Evolutionary conservation across 306 rosid species (phyloP).

Genomic region (Aeschynomene evenia): DNA sequence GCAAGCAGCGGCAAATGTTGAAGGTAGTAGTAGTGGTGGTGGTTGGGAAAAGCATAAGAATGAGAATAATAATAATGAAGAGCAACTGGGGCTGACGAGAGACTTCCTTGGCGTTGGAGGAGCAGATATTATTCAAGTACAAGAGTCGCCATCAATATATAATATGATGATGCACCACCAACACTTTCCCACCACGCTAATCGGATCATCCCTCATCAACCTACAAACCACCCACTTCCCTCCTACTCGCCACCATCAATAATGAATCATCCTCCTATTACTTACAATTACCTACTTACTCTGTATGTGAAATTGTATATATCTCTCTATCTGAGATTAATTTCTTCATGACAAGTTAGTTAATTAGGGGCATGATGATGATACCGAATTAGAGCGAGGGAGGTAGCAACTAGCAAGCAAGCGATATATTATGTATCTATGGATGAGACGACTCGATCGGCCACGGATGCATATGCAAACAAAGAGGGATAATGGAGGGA

Average conservation of each 20-base stretch:
- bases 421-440: no score
- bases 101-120: constrained; percentile 85
- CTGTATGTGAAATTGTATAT: not conserved
- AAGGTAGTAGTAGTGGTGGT: no score
- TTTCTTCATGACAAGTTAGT: not conserved
- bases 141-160: constrained; percentile 47
- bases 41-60: no score
- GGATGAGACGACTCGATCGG: constrained; percentile 31
- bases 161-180: no score
- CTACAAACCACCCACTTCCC: no score
- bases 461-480: constrained; percentile 20
- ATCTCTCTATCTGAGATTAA: no score
- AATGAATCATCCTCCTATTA: no score
- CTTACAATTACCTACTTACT: no score
- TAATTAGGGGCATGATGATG: not conserved
- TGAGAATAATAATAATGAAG: constrained; percentile 14
- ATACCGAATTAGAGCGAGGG: constrained; percentile 25
- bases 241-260: no score
- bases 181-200: no score
- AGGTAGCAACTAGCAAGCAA: no score
- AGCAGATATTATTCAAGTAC: constrained; percentile 30
- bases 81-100: constrained; percentile 58
- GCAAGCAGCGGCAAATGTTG: constrained; percentile 11
- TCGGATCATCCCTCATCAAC: constrained; percentile 44
- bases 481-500: not conserved